phyloP scores from a whole-genome alignment of 2,329 filamentous ascomycete genomes.

The Hypoxylon sp. region DNA sequence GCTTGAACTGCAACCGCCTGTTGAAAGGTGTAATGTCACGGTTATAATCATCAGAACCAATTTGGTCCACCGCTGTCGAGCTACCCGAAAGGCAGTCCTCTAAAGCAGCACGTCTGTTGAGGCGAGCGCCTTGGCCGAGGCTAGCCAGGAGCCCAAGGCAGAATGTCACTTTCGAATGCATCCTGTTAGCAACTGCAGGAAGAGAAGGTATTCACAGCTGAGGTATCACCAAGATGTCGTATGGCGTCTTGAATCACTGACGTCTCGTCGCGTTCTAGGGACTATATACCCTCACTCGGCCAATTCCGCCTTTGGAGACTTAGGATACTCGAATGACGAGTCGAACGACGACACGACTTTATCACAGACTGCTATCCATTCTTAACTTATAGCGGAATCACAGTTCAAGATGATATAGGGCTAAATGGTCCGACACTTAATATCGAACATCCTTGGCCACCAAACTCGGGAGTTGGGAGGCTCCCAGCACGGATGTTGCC shows the following conservation, averaged over 20 bases:
- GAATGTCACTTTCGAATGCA: slow-evolving; percentile 44
- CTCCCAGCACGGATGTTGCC: slow-evolving; percentile 29
- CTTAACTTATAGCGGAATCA: slow-evolving; percentile 47
- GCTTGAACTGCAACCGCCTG: slow-evolving; percentile 51
- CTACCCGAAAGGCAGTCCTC: slow-evolving; percentile 50
- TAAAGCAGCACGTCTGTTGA: slow-evolving; percentile 50
- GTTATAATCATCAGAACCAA: slow-evolving; percentile 52
- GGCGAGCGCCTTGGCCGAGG: slow-evolving; percentile 43
- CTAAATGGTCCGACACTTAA: slow-evolving; percentile 52
- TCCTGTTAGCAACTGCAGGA: slow-evolving; percentile 30
- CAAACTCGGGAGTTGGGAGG: slow-evolving; percentile 45
- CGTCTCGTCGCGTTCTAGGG: slow-evolving; percentile 8
- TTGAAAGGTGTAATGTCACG: slow-evolving; percentile 52
- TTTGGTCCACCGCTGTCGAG: slow-evolving; percentile 46
- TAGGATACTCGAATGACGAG: slow-evolving; percentile 46
- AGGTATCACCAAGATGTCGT: slow-evolving; percentile 21
- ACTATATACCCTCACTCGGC: slow-evolving; percentile 38
- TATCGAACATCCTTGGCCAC: slow-evolving; percentile 46
- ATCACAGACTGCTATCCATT: slow-evolving; percentile 40
- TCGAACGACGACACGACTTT: slow-evolving; percentile 41
- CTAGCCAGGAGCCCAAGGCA: slow-evolving; percentile 48
- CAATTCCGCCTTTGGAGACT: slow-evolving; percentile 31
- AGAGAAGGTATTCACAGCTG: slow-evolving; percentile 24
- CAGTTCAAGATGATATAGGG: slow-evolving; percentile 43
- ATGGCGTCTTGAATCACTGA: slow-evolving; percentile 13